A percentile compares a stretch with the other conserved stretches of the same genome.
These are phyloP conservation scores for Torrubiellomyces zombiae DNA, from an alignment of 2,329 filamentous ascomycete genomes.

Conservation along the genomic window DNA sequence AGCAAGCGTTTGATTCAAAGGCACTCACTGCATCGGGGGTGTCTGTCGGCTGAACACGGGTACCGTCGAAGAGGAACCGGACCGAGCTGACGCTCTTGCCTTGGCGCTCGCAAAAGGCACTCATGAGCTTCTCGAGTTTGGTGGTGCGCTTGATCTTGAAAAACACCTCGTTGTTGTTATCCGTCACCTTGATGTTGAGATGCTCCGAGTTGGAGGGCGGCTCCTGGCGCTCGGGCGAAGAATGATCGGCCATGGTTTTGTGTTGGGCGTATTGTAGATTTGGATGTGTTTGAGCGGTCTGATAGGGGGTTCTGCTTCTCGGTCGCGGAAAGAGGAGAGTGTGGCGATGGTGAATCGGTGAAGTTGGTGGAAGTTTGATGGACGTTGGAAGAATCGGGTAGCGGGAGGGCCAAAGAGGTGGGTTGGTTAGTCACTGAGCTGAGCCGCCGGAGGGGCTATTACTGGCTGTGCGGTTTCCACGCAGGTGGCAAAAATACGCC, in stretches of 20 bases:
- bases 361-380: slow-evolving; percentile 3
- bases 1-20: too few species aligned
- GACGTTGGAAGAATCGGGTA: slow-evolving; percentile 1
- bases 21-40: slow-evolving; percentile 77
- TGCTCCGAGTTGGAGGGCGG: slow-evolving; percentile 50
- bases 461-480: too few species aligned
- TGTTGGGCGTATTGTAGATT: too few species aligned
- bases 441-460: too few species aligned
- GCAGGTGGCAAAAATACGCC: too few species aligned
- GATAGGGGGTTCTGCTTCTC: neutral
- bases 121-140: slow-evolving; percentile 94
- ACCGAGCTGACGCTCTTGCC: slow-evolving; percentile 75
- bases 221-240: slow-evolving; percentile 26
- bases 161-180: slow-evolving; percentile 99
- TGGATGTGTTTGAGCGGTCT: slow-evolving; percentile 22
- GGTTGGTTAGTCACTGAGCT: slow-evolving; percentile 9
- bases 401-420: slow-evolving; percentile 7
- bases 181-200: slow-evolving; percentile 97
- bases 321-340: neutral
- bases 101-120: slow-evolving; percentile 90
- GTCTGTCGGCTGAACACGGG: slow-evolving; percentile 74
- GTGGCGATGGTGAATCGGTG: neutral
- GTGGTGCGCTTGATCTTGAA: slow-evolving; percentile 99
- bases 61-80: slow-evolving; percentile 92
- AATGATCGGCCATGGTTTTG: slow-evolving; percentile 27